phyloP scores from a whole-genome alignment of 2,329 filamentous ascomycete genomes.

The Aspergillus viridinutans region DNA sequence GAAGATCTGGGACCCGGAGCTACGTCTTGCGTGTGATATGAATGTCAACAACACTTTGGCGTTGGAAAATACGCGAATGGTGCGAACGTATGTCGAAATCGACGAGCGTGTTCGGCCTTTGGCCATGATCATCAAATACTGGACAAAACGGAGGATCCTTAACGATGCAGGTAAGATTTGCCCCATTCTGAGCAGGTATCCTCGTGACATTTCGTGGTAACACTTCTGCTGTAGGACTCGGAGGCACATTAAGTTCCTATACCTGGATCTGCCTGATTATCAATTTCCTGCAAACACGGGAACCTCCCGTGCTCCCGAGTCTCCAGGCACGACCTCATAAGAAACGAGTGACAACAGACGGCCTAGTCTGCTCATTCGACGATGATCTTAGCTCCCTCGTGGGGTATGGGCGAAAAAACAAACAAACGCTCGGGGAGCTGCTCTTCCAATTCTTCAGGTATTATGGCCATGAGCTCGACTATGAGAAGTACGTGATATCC shows the following conservation, averaged over 20 bases:
- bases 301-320: constrained; percentile 77
- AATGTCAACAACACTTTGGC: constrained; percentile 97
- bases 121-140: constrained; percentile 96
- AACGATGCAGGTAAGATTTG: constrained; percentile 82
- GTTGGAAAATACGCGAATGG: constrained; percentile 95
- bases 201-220: constrained; percentile 10
- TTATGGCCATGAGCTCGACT: constrained; percentile 91
- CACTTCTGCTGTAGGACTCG: constrained; percentile 60
- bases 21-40: constrained; percentile 88
- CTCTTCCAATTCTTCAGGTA: constrained; percentile 94
- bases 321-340: constrained; percentile 70
- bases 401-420: constrained; percentile 74
- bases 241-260: constrained; percentile 93
- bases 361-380: constrained; percentile 71
- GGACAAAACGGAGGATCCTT: constrained; percentile 86
- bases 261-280: constrained; percentile 99
- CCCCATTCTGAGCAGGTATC: background rate
- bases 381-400: constrained; percentile 74
- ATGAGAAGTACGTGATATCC: constrained; percentile 77
- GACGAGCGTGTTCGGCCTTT: constrained; percentile 86
- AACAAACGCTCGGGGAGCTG: constrained; percentile 76
- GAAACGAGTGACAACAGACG: constrained; percentile 59
- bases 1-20: constrained; percentile 95
- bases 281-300: constrained; percentile 85
- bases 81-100: constrained; percentile 91